Conservation (phyloP, 1,284 basidiomycete genomes). For the Phlebopus sp. region DNA sequence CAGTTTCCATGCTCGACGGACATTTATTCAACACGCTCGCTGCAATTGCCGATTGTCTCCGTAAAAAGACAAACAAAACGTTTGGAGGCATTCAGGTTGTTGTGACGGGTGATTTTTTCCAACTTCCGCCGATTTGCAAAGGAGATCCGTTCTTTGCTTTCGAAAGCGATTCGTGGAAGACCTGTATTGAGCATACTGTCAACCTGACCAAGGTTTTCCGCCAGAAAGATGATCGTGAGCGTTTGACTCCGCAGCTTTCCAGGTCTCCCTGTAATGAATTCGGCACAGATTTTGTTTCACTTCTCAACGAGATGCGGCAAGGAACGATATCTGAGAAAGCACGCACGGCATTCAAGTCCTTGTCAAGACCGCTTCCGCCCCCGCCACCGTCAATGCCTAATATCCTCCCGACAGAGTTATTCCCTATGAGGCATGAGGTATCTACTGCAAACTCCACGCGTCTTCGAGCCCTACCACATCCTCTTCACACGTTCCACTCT, state of each 20-base stretch:
- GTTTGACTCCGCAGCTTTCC: neutral
- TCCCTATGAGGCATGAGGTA: constrained; percentile 36
- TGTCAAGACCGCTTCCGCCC: constrained; percentile 38
- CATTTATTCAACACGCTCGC: constrained; percentile 70
- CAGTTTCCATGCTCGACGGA: constrained; percentile 86
- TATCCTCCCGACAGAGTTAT: constrained; percentile 38
- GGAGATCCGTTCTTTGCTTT: constrained; percentile 59
- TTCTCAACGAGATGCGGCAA: constrained; percentile 70
- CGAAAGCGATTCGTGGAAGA: constrained; percentile 72
- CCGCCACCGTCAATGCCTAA: constrained; percentile 25
- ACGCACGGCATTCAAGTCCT: constrained; percentile 39
- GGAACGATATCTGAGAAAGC: constrained; percentile 41
- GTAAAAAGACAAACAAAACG: constrained; percentile 59
- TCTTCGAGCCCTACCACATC: constrained; percentile 29
- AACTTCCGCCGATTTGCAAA: constrained; percentile 73
- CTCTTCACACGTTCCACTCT: constrained; percentile 27
- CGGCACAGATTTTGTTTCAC: constrained; percentile 57
- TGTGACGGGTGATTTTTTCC: constrained; percentile 87
- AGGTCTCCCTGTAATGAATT: neutral
- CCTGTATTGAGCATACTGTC: constrained; percentile 65
- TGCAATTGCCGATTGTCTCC: constrained; percentile 41
- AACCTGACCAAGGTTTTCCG: constrained; percentile 76
- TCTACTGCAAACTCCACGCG: constrained; percentile 34
- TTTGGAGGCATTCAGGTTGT: constrained; percentile 88
- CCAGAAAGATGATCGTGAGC: constrained; percentile 49